Percentiles rank a stretch among this genome's conserved stretches.
Evolutionary conservation across 306 rosid species (phyloP).

Genomic region (Bauhinia variegata): DNA sequence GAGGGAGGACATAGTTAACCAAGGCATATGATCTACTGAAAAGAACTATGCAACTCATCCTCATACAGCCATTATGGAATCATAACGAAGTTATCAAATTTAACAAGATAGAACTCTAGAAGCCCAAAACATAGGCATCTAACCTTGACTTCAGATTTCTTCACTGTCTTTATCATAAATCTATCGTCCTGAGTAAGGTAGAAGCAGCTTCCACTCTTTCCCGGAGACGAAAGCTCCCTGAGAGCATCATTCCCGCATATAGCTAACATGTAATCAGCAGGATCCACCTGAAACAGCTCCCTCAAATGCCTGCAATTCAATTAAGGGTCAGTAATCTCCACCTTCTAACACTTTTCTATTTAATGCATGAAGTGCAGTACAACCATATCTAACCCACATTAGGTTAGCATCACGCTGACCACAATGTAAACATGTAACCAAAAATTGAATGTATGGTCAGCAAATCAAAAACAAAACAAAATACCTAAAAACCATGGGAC

Average conservation of each 20-base stretch:
- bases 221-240: conserved; percentile 95
- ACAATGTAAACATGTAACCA: background rate
- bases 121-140: conserved; percentile 28
- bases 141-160: conserved; percentile 98
- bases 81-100: background rate
- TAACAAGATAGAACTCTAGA: conserved; percentile 28
- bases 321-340: background rate
- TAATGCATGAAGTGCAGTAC: background rate
- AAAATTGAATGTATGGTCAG: background rate
- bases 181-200: conserved; percentile 95
- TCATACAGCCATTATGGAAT: background rate
- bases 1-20: background rate
- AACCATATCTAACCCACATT: background rate
- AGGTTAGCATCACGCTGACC: background rate
- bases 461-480: background rate
- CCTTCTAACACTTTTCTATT: background rate
- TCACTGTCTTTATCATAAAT: conserved; percentile 93
- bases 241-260: conserved; percentile 91
- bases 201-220: conserved; percentile 93
- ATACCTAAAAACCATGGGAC: conserved; percentile 96
- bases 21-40: background rate
- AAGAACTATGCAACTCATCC: conserved; percentile 15
- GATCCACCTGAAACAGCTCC: conserved; percentile 83
- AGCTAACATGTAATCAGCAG: conserved; percentile 96
- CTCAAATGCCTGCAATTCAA: conserved; percentile 71